Base-by-base conservation (phyloP, 352 stramenopile genomes). In the Elongisporangium undulatum region DNA sequence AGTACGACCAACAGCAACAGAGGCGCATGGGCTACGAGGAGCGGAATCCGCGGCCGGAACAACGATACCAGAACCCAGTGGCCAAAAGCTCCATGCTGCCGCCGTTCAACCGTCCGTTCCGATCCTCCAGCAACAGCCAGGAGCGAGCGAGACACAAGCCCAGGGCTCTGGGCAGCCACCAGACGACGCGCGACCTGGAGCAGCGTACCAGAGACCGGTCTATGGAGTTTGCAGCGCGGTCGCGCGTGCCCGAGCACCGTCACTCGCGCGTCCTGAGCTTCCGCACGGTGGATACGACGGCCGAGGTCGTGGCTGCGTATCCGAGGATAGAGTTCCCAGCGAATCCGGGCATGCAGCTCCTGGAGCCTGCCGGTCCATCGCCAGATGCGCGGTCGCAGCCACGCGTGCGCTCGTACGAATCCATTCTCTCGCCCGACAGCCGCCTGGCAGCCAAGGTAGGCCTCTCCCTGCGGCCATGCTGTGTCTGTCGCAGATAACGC, bases 391-490 rank as follows among this genome's bases (percentile, higher is more conserved):
- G 29, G 53, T 39, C 39, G 56, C 53, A 66, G 19, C 41, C 55
- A 55, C 20, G 51, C 12, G 16, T 69, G 24, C 51, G 53, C 21
- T 26, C 45, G 13, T 22, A 66, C 51, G 63, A 72, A 20, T 62
- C 66, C 21, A 74, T 75, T 23, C 58, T 89, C 56, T 89, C 79
- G 0, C 79, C 77, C 5, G 66, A 72, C 12, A 87, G 75, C 24
- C 68, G 71, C 6, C 73, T 73, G 16, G 77, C 77, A 15, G 79
- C 79, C 50, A 83, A 77, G 55, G 75, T 85, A 60, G 24, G 53
- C 49, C 29, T 63, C 1, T 10, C 10, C 2, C n/a, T 24, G 7
- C 1, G 39, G 19, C 24, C 24, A 20, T 0, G n/a, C 15, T 49
- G 7, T n/a, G n/a, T n/a, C n/a, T n/a, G n/a, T n/a, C n/a, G n/a